Evolutionary conservation across 768 basidiomycete species (phyloP).

Genomic region (Mrakia blollopis): DNA sequence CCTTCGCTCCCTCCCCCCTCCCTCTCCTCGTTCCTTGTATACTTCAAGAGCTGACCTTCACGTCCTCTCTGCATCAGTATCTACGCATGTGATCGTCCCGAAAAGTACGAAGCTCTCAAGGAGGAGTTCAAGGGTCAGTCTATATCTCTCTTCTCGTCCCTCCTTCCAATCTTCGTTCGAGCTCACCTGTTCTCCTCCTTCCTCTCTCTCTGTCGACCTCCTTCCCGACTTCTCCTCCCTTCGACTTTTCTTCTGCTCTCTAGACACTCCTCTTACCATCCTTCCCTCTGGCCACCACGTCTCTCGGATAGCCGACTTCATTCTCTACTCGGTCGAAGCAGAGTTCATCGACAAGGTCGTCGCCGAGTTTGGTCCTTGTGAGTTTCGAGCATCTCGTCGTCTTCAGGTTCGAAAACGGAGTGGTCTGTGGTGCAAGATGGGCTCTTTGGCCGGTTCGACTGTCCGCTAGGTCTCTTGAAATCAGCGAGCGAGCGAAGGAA

Average conservation of each 20-base stretch:
- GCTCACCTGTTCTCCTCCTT: not conserved
- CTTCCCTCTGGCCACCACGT: constrained; percentile 79
- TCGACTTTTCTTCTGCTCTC: constrained; percentile 45
- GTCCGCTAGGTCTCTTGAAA: no score
- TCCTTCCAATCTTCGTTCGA: not conserved
- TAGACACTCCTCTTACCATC: constrained; percentile 56
- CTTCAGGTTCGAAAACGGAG: not conserved
- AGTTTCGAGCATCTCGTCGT: constrained; percentile 41
- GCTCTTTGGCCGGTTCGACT: no score
- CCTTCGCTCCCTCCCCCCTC: not conserved
- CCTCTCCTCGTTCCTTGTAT: not conserved
- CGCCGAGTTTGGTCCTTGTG: constrained; percentile 83
- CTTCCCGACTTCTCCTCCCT: constrained; percentile 19
- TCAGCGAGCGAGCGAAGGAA: no score
- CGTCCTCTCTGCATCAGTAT: constrained; percentile 54
- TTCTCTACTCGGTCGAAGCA: constrained; percentile 93
- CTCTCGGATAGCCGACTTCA: constrained; percentile 81
- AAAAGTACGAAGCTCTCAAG: constrained; percentile 62
- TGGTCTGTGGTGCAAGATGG: no score
- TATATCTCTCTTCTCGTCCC: not conserved
- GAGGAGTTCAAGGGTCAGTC: constrained; percentile 57
- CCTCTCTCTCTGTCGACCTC: not conserved
- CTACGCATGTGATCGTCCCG: constrained; percentile 78
- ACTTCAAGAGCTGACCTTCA: not conserved
- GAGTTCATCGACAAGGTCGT: constrained; percentile 81